phyloP scores from a whole-genome alignment of 1,284 basidiomycete species.

The Marasmius oreades region DNA sequence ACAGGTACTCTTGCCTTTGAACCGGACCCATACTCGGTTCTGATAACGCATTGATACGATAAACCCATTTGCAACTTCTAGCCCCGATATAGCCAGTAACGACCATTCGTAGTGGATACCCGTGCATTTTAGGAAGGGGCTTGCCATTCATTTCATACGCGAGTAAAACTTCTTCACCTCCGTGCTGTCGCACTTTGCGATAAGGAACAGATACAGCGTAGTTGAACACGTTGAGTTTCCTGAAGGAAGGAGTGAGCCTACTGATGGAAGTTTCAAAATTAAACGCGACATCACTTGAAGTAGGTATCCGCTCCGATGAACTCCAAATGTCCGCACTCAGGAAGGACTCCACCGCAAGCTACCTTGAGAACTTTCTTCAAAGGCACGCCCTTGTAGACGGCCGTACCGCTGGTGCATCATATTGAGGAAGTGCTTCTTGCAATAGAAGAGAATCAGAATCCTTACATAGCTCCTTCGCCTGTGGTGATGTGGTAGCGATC shows the following conservation, averaged over 20 bases:
- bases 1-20: constrained; percentile 51
- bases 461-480: constrained; percentile 54
- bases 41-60: constrained; percentile 46
- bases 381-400: constrained; percentile 46
- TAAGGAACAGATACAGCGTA: constrained; percentile 54
- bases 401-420: constrained; percentile 31
- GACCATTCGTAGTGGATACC: constrained; percentile 50
- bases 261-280: neutral
- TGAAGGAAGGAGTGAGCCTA: constrained; percentile 14
- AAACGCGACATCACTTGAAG: constrained; percentile 42
- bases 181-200: constrained; percentile 42
- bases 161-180: constrained; percentile 50
- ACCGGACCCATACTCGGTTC: constrained; percentile 51
- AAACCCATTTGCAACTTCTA: constrained; percentile 55
- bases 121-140: constrained; percentile 51
- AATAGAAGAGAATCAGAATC: neutral
- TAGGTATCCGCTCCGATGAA: constrained; percentile 58
- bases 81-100: constrained; percentile 59
- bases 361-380: constrained; percentile 51
- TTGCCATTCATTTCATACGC: constrained; percentile 60
- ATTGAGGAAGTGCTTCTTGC: neutral
- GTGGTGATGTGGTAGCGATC: neutral
- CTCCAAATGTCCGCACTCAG: constrained; percentile 49
- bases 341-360: constrained; percentile 47
- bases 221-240: constrained; percentile 48